Conservation (phyloP, 768 basidiomycete genomes). For the Myochromella boudieri region DNA sequence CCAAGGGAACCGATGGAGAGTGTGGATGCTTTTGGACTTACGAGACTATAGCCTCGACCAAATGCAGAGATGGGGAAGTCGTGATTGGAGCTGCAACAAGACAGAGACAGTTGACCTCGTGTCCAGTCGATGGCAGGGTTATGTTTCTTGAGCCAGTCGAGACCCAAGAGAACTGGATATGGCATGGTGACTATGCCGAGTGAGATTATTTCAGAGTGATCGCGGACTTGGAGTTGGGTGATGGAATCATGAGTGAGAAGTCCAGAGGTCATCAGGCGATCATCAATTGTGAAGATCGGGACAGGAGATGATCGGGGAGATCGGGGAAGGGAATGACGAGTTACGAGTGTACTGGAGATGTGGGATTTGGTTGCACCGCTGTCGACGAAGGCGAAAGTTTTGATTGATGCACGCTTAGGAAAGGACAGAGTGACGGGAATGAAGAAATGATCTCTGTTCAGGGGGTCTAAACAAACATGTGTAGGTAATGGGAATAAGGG, state of each 20-base stretch:
- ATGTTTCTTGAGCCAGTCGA: conserved; percentile 35
- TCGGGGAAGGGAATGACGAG: conserved; percentile 30
- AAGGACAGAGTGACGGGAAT: conserved; percentile 27
- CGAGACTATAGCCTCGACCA: conserved; percentile 26
- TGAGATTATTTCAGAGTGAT: conserved; percentile 28
- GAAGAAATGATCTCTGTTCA: conserved; percentile 24
- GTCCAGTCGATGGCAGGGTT: conserved; percentile 36
- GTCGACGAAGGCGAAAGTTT: conserved; percentile 36
- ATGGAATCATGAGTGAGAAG: conserved; percentile 38
- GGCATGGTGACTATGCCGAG: conserved; percentile 30
- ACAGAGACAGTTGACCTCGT: conserved; percentile 19
- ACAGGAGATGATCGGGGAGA: conserved; percentile 26
- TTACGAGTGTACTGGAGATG: conserved; percentile 35
- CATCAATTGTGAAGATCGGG: conserved; percentile 28
- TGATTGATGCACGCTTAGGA: conserved; percentile 28
- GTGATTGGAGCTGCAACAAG: conserved; percentile 25
- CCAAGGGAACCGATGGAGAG: conserved; percentile 19
- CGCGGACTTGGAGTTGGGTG: conserved; percentile 21
- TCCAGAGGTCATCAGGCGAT: conserved; percentile 38
- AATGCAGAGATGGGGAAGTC: conserved; percentile 15
- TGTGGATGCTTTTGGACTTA: conserved; percentile 9
- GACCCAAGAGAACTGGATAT: conserved; percentile 35
- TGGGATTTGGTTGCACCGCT: conserved; percentile 34
- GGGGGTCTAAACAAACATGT: conserved; percentile 5
- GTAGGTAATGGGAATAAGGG: background rate